These are phyloP conservation scores for Candida boleticola DNA, from an alignment of 805 yeast species.

Conservation along the genomic window DNA sequence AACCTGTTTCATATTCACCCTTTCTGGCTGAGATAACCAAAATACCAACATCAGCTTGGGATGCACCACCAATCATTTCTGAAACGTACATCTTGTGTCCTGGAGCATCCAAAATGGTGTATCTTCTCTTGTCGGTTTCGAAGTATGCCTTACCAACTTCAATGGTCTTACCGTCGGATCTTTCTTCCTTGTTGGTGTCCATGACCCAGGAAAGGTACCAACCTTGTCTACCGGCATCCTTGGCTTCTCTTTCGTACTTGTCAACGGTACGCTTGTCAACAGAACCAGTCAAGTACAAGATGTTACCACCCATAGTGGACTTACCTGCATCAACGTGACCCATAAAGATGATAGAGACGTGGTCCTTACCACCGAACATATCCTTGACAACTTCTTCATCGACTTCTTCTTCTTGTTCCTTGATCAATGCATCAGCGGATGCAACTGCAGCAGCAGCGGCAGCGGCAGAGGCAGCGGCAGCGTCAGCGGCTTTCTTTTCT, in stretches of 20 bases:
- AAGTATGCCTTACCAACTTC: slow-evolving; percentile 98
- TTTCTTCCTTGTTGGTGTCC: slow-evolving; percentile 99
- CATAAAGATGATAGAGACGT: slow-evolving; percentile 95
- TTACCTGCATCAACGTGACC: slow-evolving; percentile 99
- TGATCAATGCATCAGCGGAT: slow-evolving; percentile 51
- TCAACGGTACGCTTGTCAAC: slow-evolving; percentile 99
- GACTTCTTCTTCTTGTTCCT: slow-evolving; percentile 75
- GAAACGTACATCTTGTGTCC: slow-evolving; percentile 99
- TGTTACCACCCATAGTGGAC: slow-evolving; percentile 98
- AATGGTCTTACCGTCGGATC: slow-evolving; percentile 98
- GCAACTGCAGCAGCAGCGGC: slow-evolving; percentile 15
- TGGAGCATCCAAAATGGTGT: slow-evolving; percentile 98
- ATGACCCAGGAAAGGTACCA: slow-evolving; percentile 99
- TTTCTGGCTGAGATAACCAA: slow-evolving; percentile 96
- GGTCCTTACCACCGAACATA: slow-evolving; percentile 96
- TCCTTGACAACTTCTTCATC: slow-evolving; percentile 89
- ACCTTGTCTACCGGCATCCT: slow-evolving; percentile 99
- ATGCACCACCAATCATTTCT: slow-evolving; percentile 99
- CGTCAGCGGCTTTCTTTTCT: slow-evolving; percentile 6
- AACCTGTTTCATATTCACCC: slow-evolving; percentile 99
- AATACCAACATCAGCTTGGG: slow-evolving; percentile 98
- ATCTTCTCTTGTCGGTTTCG: slow-evolving; percentile 97
- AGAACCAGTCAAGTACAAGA: slow-evolving; percentile 89
- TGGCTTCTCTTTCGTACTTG: slow-evolving; percentile 96
- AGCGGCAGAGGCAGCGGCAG: slow-evolving; percentile 18